Evolutionary conservation across 805 yeast species (phyloP).

Genomic region (Hanseniaspora vineae): DNA sequence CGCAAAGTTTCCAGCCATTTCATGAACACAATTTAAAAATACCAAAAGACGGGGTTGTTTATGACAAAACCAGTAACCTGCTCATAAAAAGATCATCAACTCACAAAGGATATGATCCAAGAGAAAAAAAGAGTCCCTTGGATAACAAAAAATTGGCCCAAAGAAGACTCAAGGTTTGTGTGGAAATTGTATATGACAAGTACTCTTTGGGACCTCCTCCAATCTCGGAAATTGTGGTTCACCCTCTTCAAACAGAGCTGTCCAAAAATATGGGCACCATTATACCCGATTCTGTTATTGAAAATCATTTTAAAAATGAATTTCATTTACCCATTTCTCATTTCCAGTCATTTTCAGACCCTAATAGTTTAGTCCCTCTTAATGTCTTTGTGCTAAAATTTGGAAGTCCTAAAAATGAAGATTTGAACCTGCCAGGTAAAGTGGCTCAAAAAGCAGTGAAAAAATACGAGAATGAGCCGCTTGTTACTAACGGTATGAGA

Average conservation of each 20-base stretch:
- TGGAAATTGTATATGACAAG: constrained; percentile 42
- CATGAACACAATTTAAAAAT: neutral
- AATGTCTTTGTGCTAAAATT: constrained; percentile 57
- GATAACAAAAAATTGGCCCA: constrained; percentile 9
- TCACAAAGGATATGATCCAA: constrained; percentile 15
- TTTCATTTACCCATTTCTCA: constrained; percentile 49
- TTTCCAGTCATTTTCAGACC: constrained; percentile 50
- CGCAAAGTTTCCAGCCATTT: neutral
- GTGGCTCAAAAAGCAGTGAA: constrained; percentile 34
- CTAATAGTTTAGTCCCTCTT: constrained; percentile 63
- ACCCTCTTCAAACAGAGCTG: constrained; percentile 29
- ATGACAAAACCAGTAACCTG: constrained; percentile 10
- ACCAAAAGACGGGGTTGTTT: constrained; percentile 15
- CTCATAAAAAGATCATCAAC: constrained; percentile 13
- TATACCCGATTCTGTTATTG: constrained; percentile 10
- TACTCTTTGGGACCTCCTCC: constrained; percentile 70
- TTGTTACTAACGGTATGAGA: constrained; percentile 36
- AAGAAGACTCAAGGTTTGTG: constrained; percentile 6
- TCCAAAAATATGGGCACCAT: constrained; percentile 12
- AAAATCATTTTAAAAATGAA: constrained; percentile 38
- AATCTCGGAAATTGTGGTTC: constrained; percentile 51
- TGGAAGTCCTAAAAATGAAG: constrained; percentile 39
- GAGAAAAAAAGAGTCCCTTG: constrained; percentile 4
- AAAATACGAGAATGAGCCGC: constrained; percentile 28
- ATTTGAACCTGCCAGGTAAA: constrained; percentile 33